phyloP scores from a whole-genome alignment of 1,284 basidiomycete genomes.

The Peniophora sp. region DNA sequence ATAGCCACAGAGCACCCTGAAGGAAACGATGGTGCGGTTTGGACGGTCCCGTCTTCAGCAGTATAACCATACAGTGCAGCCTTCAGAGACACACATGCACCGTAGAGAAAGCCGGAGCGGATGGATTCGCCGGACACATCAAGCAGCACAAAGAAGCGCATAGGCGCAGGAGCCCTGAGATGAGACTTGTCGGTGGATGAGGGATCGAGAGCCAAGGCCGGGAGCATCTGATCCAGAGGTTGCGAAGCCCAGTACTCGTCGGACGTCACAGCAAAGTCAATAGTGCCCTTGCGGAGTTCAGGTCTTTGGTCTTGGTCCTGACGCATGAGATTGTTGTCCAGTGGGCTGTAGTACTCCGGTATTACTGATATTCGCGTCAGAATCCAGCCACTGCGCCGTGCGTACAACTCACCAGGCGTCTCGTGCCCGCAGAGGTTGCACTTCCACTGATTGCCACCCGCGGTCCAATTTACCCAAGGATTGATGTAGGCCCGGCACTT shows the following conservation, averaged over 20 bases:
- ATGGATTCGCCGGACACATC: slow-evolving; percentile 78
- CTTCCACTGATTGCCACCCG: slow-evolving; percentile 83
- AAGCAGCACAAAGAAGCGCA: slow-evolving; percentile 83
- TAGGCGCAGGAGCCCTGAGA: slow-evolving; percentile 52
- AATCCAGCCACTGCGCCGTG: neutral
- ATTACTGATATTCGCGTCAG: slow-evolving; percentile 43
- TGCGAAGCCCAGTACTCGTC: slow-evolving; percentile 86
- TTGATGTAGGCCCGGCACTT: slow-evolving; percentile 91
- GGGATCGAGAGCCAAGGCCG: slow-evolving; percentile 45
- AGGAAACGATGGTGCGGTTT: slow-evolving; percentile 42
- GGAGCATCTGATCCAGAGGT: slow-evolving; percentile 42
- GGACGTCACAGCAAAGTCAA: slow-evolving; percentile 85
- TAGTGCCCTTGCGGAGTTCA: slow-evolving; percentile 86
- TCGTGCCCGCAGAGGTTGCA: slow-evolving; percentile 88
- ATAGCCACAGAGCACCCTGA: slow-evolving; percentile 61
- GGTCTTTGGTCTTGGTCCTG: slow-evolving; percentile 80
- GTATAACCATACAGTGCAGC: slow-evolving; percentile 63
- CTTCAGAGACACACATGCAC: slow-evolving; percentile 62
- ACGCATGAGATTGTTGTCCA: slow-evolving; percentile 76
- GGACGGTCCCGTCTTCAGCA: slow-evolving; percentile 29
- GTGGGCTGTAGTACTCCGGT: slow-evolving; percentile 79
- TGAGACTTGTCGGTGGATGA: slow-evolving; percentile 26
- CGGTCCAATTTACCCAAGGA: slow-evolving; percentile 85
- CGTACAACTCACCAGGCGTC: slow-evolving; percentile 61
- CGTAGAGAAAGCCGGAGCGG: slow-evolving; percentile 66